Evolutionary conservation across 2,329 filamentous ascomycete species (phyloP).

Genomic region (Xylariaceae sp.): DNA sequence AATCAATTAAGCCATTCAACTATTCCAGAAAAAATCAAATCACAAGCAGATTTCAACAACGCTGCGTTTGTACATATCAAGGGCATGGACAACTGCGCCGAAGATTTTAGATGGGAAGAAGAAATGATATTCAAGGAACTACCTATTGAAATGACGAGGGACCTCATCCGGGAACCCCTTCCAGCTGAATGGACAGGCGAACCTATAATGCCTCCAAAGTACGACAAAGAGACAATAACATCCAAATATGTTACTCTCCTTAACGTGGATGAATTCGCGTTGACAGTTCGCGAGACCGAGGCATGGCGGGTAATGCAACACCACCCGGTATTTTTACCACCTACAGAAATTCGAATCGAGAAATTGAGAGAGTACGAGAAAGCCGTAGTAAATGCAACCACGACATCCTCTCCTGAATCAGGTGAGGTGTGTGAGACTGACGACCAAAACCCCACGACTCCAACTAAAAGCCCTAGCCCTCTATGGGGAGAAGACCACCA

Average conservation of each 20-base stretch:
- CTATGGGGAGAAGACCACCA: constrained; percentile 5
- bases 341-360: constrained; percentile 19
- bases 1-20: neutral
- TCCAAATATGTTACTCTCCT: constrained; percentile 28
- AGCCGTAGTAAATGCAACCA: constrained; percentile 14
- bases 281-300: constrained; percentile 29
- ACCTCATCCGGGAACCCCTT: constrained; percentile 30
- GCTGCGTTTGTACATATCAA: neutral
- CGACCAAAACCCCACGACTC: constrained; percentile 6
- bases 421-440: constrained; percentile 24
- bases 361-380: constrained; percentile 22
- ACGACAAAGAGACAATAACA: constrained; percentile 28
- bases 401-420: constrained; percentile 24
- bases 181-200: constrained; percentile 29
- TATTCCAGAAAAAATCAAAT: neutral
- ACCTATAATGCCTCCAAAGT: constrained; percentile 30
- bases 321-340: constrained; percentile 27
- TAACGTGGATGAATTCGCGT: constrained; percentile 31
- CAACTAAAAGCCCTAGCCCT: constrained; percentile 7
- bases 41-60: neutral
- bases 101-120: constrained; percentile 25
- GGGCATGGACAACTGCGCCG: constrained; percentile 13
- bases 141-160: constrained; percentile 20
- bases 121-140: constrained; percentile 27
- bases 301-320: constrained; percentile 29